Evolutionary conservation across 179 eudicot species (phyloP).

Genomic region (Beta macrorhiza): DNA sequence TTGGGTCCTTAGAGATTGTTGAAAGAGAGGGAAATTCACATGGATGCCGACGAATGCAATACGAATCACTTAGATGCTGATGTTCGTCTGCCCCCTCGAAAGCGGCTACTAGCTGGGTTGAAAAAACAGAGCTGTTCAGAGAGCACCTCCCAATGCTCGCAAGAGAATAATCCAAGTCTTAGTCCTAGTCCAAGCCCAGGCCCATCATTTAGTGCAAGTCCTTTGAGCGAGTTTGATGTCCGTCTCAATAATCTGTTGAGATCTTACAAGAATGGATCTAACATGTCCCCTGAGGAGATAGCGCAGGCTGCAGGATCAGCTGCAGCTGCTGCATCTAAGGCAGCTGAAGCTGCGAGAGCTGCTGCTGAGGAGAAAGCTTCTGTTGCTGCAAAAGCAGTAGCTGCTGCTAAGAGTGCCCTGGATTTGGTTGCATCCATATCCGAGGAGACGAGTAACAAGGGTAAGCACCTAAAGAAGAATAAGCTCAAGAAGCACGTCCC

Average conservation of each 20-base stretch:
- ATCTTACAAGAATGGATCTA: constrained; percentile 51
- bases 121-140: constrained; percentile 58
- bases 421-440: constrained; percentile 50
- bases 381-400: constrained; percentile 70
- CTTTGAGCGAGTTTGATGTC: constrained; percentile 40
- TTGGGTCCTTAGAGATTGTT: constrained; percentile 26
- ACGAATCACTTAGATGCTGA: constrained; percentile 59
- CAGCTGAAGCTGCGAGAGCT: constrained; percentile 68
- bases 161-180: constrained; percentile 25
- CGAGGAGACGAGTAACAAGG: constrained; percentile 38
- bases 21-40: constrained; percentile 21
- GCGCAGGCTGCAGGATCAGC: constrained; percentile 57
- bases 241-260: constrained; percentile 45
- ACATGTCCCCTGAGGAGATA: constrained; percentile 60
- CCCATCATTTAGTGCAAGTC: constrained; percentile 23
- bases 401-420: constrained; percentile 70
- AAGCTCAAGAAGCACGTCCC: constrained; percentile 74
- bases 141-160: constrained; percentile 38
- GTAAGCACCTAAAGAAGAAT: constrained; percentile 48
- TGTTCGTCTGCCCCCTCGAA: constrained; percentile 80
- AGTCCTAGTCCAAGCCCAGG: constrained; percentile 16
- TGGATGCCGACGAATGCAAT: constrained; percentile 61
- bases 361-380: constrained; percentile 74
- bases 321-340: constrained; percentile 50
- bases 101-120: constrained; percentile 68